Conservation (phyloP, 176 grass and related monocot genomes). For the Musa troglodytarum region DNA sequence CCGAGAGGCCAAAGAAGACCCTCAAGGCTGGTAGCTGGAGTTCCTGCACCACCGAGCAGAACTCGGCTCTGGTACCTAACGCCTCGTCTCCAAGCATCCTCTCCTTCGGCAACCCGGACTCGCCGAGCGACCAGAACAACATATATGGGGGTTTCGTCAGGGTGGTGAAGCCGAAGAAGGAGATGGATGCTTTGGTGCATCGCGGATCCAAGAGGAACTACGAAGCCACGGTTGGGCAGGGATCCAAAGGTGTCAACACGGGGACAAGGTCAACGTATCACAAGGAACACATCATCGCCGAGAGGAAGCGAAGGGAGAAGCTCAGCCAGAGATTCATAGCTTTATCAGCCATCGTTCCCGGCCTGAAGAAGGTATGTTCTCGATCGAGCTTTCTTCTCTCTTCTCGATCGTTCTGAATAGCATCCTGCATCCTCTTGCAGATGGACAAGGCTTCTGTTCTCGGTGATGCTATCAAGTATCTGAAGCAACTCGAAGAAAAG, state of each 20-base stretch:
- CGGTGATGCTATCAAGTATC: slow-evolving; percentile 15
- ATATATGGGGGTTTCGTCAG: not conserved
- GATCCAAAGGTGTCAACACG: not conserved
- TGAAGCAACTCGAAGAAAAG: slow-evolving; percentile 15
- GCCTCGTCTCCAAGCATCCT: slow-evolving; percentile 75
- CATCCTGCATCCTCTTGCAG: not conserved
- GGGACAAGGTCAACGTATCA: slow-evolving; percentile 1
- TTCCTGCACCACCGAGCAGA: slow-evolving; percentile 87
- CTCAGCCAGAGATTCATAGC: slow-evolving; percentile 24
- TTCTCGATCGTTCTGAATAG: not conserved
- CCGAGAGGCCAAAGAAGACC: slow-evolving; percentile 46
- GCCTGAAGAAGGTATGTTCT: slow-evolving; percentile 14
- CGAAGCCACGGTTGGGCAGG: slow-evolving; percentile 40
- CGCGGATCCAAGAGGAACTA: slow-evolving; percentile 43
- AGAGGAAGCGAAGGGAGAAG: slow-evolving; percentile 25
- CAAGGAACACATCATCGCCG: slow-evolving; percentile 17
- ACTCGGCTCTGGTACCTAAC: slow-evolving; percentile 28
- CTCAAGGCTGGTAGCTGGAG: slow-evolving; percentile 73
- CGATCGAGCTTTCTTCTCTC: not conserved
- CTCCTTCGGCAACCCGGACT: slow-evolving; percentile 48
- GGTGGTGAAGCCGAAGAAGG: slow-evolving; percentile 49
- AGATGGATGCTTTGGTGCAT: slow-evolving; percentile 30
- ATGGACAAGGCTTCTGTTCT: slow-evolving; percentile 24
- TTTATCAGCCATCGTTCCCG: slow-evolving; percentile 10
- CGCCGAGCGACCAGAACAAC: slow-evolving; percentile 3